Evolutionary conservation across 2,329 filamentous ascomycete species (phyloP), one percentile per base, ranked within the genome.

Genomic region (Metarhizium sp.): DNA sequence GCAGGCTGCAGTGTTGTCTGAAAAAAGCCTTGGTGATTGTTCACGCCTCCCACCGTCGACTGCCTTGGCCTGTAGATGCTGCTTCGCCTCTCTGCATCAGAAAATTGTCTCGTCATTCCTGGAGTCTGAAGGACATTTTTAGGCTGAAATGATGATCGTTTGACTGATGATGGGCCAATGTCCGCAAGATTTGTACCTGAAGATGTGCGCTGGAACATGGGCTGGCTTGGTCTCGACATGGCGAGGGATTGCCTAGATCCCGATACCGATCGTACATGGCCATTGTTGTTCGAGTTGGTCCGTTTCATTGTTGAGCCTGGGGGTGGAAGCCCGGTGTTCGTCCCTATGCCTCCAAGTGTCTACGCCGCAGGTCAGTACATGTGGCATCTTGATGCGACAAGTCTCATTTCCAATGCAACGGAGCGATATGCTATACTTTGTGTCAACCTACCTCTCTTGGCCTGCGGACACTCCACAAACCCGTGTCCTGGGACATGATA

Each of bases 301-400:
- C 94, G 89, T 77, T 99, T 99, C 80, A 99, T 87, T 45, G 91
- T 90, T 45, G 92, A 97, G 32, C 88, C 81, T 8, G 94, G 92
- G 73, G 95, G 90, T 20, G 94, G 94, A 59, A 99, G 89, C 25
- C 84, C 83, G 20, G 88, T 88, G 70, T 91, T 92, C 70, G 86
- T 84, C 69, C 84, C 92, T 66, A 96, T 84, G 62, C 85, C 86
- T 61, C 87, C 92, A 58, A 97, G 82, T 54, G 94, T 96, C 90
- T 95, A 71, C 59, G 10, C 16, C 20, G 45, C 30, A 36, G 16
- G 11, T 13, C 14, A 42, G 49, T 52, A 34, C 51, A 47, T 16
- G 47, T 49, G 34, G 18, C 1, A 32, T 45, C 48, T 34, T 46
- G 53, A 61, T 55, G 60, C 63, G 62, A 62, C 58, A 54, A 25